phyloP scores from a whole-genome alignment of 2,329 filamentous ascomycete species.

The Colletotrichum plurivorum region DNA sequence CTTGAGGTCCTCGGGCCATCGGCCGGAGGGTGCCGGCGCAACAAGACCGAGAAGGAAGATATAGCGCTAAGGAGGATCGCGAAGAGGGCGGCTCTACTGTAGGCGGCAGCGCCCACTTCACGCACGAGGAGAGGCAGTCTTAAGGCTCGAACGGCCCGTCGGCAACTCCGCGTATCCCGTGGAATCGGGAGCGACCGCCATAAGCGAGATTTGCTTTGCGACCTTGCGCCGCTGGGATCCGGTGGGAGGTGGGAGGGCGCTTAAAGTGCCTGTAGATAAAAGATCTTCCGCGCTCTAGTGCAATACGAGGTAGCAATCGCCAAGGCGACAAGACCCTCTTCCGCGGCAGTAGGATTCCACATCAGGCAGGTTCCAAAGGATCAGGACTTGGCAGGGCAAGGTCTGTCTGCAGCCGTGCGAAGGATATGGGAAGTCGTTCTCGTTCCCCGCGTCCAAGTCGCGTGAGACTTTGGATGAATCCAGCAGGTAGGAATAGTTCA shows the following conservation, averaged over 20 bases:
- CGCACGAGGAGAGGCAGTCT: not conserved
- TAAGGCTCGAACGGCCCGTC: not conserved
- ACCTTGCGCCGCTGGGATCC: not conserved
- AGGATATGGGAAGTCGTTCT: not conserved
- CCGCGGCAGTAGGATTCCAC: constrained; percentile 2
- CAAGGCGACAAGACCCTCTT: constrained; percentile 14
- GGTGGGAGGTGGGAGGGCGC: not conserved
- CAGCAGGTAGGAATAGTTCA: constrained; percentile 8
- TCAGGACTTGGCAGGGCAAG: constrained; percentile 9
- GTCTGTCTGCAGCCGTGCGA: constrained; percentile 1
- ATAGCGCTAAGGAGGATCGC: constrained; percentile 16
- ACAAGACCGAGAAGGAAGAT: constrained; percentile 7
- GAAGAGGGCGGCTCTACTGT: not conserved
- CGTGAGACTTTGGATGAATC: constrained; percentile 8
- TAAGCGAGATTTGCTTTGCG: not conserved
- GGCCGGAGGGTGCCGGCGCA: constrained; percentile 1
- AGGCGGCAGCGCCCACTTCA: not conserved
- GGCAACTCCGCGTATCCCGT: constrained; percentile 3
- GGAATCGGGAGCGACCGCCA: constrained; percentile 1
- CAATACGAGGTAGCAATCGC: constrained; percentile 18
- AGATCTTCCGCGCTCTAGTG: not conserved
- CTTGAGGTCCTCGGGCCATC: constrained; percentile 19
- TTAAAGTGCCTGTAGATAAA: not conserved
- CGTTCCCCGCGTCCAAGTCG: not conserved
- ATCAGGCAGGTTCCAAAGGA: constrained; percentile 4